phyloP scores from a whole-genome alignment of 2,329 filamentous ascomycete genomes.

The Aspergillus hortae region DNA sequence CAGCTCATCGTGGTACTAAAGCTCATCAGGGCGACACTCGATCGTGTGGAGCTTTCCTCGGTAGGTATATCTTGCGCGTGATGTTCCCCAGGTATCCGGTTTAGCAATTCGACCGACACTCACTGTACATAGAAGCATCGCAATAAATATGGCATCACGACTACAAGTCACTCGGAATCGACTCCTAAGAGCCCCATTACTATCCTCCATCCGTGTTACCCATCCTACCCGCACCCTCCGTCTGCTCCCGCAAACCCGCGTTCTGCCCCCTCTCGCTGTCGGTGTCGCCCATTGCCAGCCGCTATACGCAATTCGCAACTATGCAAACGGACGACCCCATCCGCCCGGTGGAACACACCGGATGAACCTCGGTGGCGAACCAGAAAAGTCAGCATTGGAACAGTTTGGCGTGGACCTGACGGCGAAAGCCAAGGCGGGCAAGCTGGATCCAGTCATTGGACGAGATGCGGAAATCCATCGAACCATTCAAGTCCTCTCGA shows the following conservation, averaged over 20 bases:
- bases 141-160: conserved; percentile 30
- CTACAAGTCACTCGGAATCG: conserved; percentile 28
- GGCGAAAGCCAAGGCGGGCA: conserved; percentile 76
- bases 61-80: not conserved
- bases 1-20: not conserved
- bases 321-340: conserved; percentile 67
- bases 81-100: not conserved
- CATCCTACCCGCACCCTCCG: conserved; percentile 18
- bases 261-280: conserved; percentile 11
- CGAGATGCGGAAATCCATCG: conserved; percentile 87
- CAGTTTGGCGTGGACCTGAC: conserved; percentile 91
- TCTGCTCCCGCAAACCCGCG: conserved; percentile 15
- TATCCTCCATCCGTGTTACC: conserved; percentile 17
- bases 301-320: conserved; percentile 27
- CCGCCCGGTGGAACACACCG: conserved; percentile 89
- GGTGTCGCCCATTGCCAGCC: conserved; percentile 10
- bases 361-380: conserved; percentile 78
- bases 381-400: conserved; percentile 82
- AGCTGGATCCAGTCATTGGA: conserved; percentile 93
- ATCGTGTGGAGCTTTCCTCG: not conserved
- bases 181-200: conserved; percentile 25
- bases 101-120: not conserved
- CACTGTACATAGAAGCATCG: not conserved
- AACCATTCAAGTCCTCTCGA: conserved; percentile 88
- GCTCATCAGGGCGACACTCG: not conserved